phyloP scores from a whole-genome alignment of 208 protist species.

The Leishmania gerbilli region DNA sequence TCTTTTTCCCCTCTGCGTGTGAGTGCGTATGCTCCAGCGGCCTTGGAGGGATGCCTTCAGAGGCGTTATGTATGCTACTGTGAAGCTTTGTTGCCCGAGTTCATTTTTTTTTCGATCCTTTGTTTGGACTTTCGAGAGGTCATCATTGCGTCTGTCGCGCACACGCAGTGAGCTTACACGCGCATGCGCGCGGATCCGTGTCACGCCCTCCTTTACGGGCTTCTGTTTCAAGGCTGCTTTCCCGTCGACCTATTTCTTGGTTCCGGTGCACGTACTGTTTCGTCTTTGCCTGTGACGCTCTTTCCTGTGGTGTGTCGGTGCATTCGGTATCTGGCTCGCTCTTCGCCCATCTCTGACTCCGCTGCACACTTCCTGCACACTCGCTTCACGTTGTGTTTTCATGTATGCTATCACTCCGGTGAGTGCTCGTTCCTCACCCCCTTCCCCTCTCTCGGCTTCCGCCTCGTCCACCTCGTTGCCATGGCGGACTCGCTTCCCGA shows the following conservation, averaged over 20 bases:
- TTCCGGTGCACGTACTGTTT: background rate
- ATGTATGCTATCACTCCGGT: conserved; percentile 9
- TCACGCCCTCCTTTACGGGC: background rate
- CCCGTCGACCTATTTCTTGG: background rate
- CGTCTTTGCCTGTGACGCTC: background rate
- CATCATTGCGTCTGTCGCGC: background rate
- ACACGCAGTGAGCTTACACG: background rate
- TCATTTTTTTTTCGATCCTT: background rate
- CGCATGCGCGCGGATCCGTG: background rate
- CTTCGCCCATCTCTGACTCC: background rate
- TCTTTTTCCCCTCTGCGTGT: background rate
- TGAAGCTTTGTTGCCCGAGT: background rate
- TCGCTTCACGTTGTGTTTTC: conserved; percentile 1
- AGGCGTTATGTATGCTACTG: background rate
- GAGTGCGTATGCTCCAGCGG: background rate
- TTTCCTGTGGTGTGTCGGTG: background rate
- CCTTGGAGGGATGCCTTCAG: background rate
- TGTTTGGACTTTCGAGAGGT: background rate
- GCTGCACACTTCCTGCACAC: background rate
- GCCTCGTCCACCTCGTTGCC: background rate
- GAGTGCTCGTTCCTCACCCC: background rate
- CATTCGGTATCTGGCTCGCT: background rate
- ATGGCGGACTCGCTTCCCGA: background rate
- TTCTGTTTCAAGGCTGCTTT: background rate
- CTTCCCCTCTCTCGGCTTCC: background rate